Percentiles rank a stretch among this genome's conserved stretches.
Evolutionary conservation across 441 rosid species (phyloP).

Genomic region (Aquilaria agallochum): DNA sequence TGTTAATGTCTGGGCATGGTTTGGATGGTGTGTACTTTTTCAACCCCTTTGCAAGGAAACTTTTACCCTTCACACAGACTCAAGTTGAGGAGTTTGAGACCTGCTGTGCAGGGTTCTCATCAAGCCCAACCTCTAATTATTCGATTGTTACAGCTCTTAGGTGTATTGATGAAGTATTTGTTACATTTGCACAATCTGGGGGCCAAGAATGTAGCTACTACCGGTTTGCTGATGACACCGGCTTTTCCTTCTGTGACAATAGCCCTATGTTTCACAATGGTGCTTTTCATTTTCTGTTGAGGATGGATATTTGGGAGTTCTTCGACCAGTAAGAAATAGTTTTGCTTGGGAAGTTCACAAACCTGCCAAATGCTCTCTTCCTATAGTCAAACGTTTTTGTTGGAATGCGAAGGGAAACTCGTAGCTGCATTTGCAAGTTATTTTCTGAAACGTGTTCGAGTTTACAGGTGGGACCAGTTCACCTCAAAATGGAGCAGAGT

Average conservation of each 20-base stretch:
- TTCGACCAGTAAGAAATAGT: background rate
- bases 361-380: background rate
- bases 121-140: background rate
- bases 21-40: background rate
- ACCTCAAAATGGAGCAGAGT: background rate
- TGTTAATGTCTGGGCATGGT: background rate
- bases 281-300: background rate
- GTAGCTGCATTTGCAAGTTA: background rate
- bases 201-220: too few species aligned
- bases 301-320: background rate
- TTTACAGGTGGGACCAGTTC: background rate
- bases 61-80: too few species aligned
- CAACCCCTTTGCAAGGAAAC: background rate
- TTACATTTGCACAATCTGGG: too few species aligned
- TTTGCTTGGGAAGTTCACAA: background rate
- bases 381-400: background rate
- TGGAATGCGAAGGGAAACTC: constrained; percentile 1
- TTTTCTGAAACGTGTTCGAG: background rate
- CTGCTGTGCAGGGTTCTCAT: background rate
- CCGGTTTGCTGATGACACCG: background rate
- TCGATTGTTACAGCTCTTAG: background rate
- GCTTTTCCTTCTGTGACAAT: background rate
- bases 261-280: background rate
- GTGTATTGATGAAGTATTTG: background rate
- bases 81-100: too few species aligned